Conservation (phyloP, 768 basidiomycete genomes). For the Tubosaeta sp. region DNA sequence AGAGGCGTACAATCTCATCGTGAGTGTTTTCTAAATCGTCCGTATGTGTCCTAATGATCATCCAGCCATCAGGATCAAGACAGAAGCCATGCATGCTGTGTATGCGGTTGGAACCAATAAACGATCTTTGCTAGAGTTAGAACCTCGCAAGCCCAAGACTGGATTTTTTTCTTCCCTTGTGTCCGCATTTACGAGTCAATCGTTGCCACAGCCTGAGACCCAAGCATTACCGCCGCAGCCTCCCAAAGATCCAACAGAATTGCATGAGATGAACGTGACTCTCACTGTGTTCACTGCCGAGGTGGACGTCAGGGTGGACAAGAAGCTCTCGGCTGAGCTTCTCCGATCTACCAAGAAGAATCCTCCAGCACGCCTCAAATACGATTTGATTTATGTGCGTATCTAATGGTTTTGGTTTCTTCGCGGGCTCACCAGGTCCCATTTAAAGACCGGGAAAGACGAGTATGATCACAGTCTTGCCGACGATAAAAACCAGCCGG, state of each 20-base stretch:
- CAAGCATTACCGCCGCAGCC: constrained; percentile 7
- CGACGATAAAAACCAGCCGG: constrained; percentile 56
- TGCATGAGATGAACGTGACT: constrained; percentile 24
- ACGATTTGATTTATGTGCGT: constrained; percentile 71
- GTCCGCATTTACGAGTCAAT: constrained; percentile 21
- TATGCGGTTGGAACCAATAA: constrained; percentile 65
- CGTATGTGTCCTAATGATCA: background rate
- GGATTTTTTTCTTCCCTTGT: constrained; percentile 45
- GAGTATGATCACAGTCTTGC: constrained; percentile 71
- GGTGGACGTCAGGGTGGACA: constrained; percentile 58
- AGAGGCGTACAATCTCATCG: constrained; percentile 58
- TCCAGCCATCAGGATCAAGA: constrained; percentile 70
- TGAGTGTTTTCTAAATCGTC: constrained; percentile 30
- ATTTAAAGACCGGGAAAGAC: constrained; percentile 67
- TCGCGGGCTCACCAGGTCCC: constrained; percentile 13
- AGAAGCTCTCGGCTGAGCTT: constrained; percentile 68
- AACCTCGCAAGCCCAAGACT: constrained; percentile 28
- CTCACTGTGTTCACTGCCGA: constrained; percentile 34
- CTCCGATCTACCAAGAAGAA: constrained; percentile 94
- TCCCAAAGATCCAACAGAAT: constrained; percentile 22
- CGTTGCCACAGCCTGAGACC: constrained; percentile 10
- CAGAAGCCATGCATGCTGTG: constrained; percentile 77
- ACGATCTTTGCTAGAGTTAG: constrained; percentile 34
- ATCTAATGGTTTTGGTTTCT: background rate
- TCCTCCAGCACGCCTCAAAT: constrained; percentile 69